Evolutionary conservation across 805 yeast genomes (phyloP).

Genomic region (Lachancea thermotolerans): DNA sequence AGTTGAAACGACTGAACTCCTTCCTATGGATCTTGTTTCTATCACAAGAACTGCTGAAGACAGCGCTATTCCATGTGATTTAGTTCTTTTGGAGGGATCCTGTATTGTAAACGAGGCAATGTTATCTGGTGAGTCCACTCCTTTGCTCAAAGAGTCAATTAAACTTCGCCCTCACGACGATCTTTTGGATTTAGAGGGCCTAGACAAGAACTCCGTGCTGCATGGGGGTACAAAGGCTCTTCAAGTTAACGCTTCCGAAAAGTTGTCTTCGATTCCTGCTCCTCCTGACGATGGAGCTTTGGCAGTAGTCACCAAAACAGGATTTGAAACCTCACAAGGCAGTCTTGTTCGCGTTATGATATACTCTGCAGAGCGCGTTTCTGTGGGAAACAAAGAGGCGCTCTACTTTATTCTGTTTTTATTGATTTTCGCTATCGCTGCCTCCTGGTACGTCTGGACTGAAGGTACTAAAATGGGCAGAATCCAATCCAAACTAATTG

Average conservation of each 20-base stretch:
- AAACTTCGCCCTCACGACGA: constrained; percentile 73
- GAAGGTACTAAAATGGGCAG: constrained; percentile 96
- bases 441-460: constrained; percentile 97
- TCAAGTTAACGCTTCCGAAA: constrained; percentile 73
- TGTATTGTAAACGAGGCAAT: constrained; percentile 97
- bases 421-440: constrained; percentile 86
- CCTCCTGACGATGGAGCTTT: constrained; percentile 92
- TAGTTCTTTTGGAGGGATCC: constrained; percentile 78
- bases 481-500: constrained; percentile 82
- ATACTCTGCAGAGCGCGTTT: constrained; percentile 91
- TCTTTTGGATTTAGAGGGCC: constrained; percentile 61
- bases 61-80: constrained; percentile 89
- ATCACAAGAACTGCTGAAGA: constrained; percentile 85
- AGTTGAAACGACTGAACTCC: constrained; percentile 62
- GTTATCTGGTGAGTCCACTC: constrained; percentile 98
- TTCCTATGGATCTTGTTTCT: constrained; percentile 91
- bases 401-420: constrained; percentile 85
- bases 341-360: constrained; percentile 96
- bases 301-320: constrained; percentile 86
- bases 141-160: constrained; percentile 86
- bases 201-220: constrained; percentile 81
- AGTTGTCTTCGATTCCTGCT: constrained; percentile 40
- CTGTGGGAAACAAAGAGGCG: constrained; percentile 93
- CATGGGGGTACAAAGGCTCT: constrained; percentile 96
- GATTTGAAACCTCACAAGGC: constrained; percentile 98